Base-by-base conservation (phyloP, 1,284 basidiomycete genomes). In the Pseudomicrostroma phylloplanum region DNA sequence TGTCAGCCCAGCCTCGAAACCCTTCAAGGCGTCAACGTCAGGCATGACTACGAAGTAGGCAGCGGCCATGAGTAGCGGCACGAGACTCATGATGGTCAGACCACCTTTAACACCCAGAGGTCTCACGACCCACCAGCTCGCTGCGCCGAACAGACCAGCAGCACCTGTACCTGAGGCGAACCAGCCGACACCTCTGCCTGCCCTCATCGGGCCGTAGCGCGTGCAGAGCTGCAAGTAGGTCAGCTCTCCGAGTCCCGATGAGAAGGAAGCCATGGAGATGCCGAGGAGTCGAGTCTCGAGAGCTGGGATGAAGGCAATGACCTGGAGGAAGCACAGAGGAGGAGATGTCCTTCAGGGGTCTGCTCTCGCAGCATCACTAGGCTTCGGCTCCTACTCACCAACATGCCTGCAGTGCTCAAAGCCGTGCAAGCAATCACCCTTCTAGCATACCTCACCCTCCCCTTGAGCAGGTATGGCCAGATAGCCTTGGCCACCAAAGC, bases 211-310 rank as follows among this genome's bases (percentile, higher is more conserved):
- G 56, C 12, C 70, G 61, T 72, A 76, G 0, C 89, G 88, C 0
- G 93, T 96, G 0, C 92, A 91, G 2, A 96, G 82, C 81, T 98
- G 94, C 1, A 98, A 82, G 76, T 92, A 97, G 1, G 93, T 97
- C 64, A 98, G 80, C 80, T 98, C 94, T 13, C 96, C 94, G 6
- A 98, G 82, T 85, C 92, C 92, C 12, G 89, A 90, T 0, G 91
- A 90, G 74, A 97, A 91, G 0, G 90, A 92, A 0, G 96, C 92
- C 6, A 94, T 80, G 48, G 86, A 84, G 57, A 98, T 97, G 13
- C 96, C 94, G 13, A 92, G 70, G 2, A 98, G 81, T 40, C 93
- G 84, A 72, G 88, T 86, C 41, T 79, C 79, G 4, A 97, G 81
- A 8, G 81, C 83, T 21, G 88, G 83, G 58, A 89, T 92, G 7